A percentile compares a stretch with the other conserved stretches of the same genome.
Evolutionary conservation across 805 yeast genomes (phyloP).

Genomic region (Candida nemodendra): DNA sequence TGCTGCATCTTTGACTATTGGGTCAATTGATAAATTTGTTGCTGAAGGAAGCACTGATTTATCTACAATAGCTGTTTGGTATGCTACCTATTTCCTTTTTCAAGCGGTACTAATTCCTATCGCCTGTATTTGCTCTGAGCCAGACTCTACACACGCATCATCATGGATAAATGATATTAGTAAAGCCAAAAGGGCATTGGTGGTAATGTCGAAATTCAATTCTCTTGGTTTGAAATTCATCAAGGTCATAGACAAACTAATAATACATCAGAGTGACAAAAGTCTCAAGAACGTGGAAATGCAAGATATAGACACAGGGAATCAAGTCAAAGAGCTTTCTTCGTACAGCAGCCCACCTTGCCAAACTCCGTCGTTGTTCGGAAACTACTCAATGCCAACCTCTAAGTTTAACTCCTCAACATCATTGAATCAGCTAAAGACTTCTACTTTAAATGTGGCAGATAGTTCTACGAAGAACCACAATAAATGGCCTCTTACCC

Average conservation of each 20-base stretch:
- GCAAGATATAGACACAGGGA: not conserved
- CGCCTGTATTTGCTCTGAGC: slow-evolving; percentile 52
- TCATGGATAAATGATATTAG: slow-evolving; percentile 46
- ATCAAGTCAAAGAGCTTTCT: slow-evolving; percentile 4
- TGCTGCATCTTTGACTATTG: slow-evolving; percentile 52
- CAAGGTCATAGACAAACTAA: slow-evolving; percentile 43
- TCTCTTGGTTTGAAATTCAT: slow-evolving; percentile 46
- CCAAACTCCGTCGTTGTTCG: slow-evolving; percentile 18
- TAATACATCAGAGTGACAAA: slow-evolving; percentile 9
- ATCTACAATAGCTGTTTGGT: slow-evolving; percentile 58
- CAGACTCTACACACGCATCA: slow-evolving; percentile 41
- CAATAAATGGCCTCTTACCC: not conserved
- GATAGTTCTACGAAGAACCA: not conserved
- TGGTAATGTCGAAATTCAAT: slow-evolving; percentile 40
- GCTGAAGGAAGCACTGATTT: slow-evolving; percentile 20
- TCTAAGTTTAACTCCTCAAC: slow-evolving; percentile 12
- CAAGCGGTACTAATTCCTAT: slow-evolving; percentile 63
- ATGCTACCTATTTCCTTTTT: slow-evolving; percentile 59
- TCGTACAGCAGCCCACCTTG: slow-evolving; percentile 15
- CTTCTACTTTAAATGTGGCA: not conserved
- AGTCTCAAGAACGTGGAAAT: not conserved
- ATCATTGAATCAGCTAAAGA: slow-evolving; percentile 10
- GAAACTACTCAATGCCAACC: slow-evolving; percentile 8
- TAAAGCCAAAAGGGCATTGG: slow-evolving; percentile 39
- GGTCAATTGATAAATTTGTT: slow-evolving; percentile 44